Percentiles rank a stretch among this genome's conserved stretches.
Evolutionary conservation across 768 basidiomycete genomes (phyloP).

Genomic region (Termitomyces eurrhizus): DNA sequence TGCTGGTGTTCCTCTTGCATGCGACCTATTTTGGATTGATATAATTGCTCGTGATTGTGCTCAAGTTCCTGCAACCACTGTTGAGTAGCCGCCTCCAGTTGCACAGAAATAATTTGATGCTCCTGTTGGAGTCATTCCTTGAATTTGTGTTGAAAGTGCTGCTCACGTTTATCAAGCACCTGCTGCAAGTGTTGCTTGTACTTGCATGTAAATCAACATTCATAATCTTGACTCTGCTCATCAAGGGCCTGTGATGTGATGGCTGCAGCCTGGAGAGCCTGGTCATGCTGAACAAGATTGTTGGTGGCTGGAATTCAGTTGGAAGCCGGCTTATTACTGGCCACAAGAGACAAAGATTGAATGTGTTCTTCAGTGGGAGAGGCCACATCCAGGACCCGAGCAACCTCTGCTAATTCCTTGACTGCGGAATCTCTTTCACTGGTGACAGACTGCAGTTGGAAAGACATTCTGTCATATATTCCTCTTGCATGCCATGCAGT

Average conservation of each 20-base stretch:
- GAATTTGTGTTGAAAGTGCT: not conserved
- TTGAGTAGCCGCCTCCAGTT: not conserved
- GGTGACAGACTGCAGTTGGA: not conserved
- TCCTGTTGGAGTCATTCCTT: not conserved
- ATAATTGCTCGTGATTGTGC: not conserved
- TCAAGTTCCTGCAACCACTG: not conserved
- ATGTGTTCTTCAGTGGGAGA: not conserved
- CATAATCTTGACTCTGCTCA: not conserved
- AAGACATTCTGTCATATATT: not conserved
- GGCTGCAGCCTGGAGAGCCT: too few relatives aligned
- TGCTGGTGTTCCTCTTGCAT: too few relatives aligned
- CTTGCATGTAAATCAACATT: not conserved
- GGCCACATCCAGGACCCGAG: not conserved
- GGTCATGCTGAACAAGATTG: too few relatives aligned
- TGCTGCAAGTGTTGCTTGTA: not conserved
- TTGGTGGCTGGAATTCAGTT: too few relatives aligned
- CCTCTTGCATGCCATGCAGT: not conserved
- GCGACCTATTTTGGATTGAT: not conserved
- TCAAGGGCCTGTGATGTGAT: too few relatives aligned
- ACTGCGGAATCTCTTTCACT: not conserved
- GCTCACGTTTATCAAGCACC: not conserved
- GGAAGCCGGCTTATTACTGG: too few relatives aligned
- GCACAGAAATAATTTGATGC: not conserved
- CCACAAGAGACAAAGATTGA: not conserved
- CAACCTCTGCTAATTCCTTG: not conserved